Evolutionary conservation across 768 basidiomycete species (phyloP).

Genomic region (Glaciozyma martinii): DNA sequence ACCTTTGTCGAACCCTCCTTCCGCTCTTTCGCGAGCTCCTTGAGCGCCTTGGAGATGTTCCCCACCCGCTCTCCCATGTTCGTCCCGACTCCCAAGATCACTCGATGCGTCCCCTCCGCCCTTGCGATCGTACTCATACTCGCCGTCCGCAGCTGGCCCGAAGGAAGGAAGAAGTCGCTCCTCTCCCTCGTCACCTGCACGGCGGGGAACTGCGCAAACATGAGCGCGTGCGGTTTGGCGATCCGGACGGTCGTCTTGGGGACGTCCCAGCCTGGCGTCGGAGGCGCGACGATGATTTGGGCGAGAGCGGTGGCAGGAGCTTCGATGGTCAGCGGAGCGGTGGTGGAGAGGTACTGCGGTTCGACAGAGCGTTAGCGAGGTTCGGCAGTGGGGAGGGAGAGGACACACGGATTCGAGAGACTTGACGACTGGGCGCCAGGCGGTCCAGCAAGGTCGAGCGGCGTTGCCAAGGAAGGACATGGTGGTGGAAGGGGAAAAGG

Average conservation of each 20-base stretch:
- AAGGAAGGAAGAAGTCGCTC: slow-evolving; percentile 32
- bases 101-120: slow-evolving; percentile 38
- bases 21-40: slow-evolving; percentile 50
- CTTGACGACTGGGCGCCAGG: slow-evolving; percentile 15
- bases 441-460: slow-evolving; percentile 3
- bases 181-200: slow-evolving; percentile 51
- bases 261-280: slow-evolving; percentile 13
- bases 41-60: slow-evolving; percentile 70
- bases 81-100: slow-evolving; percentile 72
- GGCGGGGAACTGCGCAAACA: slow-evolving; percentile 57
- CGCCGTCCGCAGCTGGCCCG: neutral
- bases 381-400: neutral
- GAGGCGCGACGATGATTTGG: slow-evolving; percentile 37
- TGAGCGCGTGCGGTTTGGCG: slow-evolving; percentile 63
- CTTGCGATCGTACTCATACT: neutral
- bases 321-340: slow-evolving; percentile 50
- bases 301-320: slow-evolving; percentile 57
- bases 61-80: slow-evolving; percentile 80
- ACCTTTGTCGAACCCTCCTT: slow-evolving; percentile 45
- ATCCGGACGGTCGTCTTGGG: slow-evolving; percentile 50
- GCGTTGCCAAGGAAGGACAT: neutral
- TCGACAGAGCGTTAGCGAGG: neutral
- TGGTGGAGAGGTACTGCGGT: slow-evolving; percentile 18
- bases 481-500: slow-evolving; percentile 41
- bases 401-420: slow-evolving; percentile 14